Evolutionary conservation across 2,329 filamentous ascomycete species (phyloP), one percentile per base, ranked within the genome.

Genomic region (Monilinia fructigena): DNA sequence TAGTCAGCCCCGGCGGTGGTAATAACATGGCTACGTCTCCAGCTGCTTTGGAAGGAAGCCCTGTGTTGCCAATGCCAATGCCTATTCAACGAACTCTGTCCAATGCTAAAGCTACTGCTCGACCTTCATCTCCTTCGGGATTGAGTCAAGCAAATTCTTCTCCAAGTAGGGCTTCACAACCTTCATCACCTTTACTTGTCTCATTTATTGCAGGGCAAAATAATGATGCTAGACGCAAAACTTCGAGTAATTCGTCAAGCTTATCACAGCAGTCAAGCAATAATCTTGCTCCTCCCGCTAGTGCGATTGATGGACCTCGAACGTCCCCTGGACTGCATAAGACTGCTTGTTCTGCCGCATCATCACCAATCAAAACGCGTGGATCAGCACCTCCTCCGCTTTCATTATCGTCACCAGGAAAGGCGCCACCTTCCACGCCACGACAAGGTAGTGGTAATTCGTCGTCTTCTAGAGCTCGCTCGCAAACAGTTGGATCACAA

Each of bases 401-500:
- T 69, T 82, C 81, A 18, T 77, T 82, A 8, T 89, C 86, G 8
- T 65, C 63, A 12, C 89, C 89, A 0, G 87, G 89, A 64, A 92
- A 91, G 77, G 76, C 81, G 1, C 75, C 83, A 0, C 58, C 58
- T 38, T 28, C 45, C 14, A 88, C 85, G 2, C 86, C 87, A 52
- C 83, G 86, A 55, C 87, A 90, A 68, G 76, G 77, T 4, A 87
- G 86, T 71, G 84, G 83, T 70, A 60, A 42, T 40, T 65, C 63
- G 1, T 81, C 87, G 23, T 83, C 87, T n/a, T 83, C 85, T 45
- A 86, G 93, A 59, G 89, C 92, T 61, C 85, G 95, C 65, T 98
- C 95, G 38, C 86, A 97, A 73, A 99, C 95, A 0, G 89, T 98
- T 48, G 94, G 94, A 11, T 98, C 95, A 16, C 92, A 97, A 77